phyloP scores from a whole-genome alignment of 164 flowering plant species.

The Magnolia officinalis region DNA sequence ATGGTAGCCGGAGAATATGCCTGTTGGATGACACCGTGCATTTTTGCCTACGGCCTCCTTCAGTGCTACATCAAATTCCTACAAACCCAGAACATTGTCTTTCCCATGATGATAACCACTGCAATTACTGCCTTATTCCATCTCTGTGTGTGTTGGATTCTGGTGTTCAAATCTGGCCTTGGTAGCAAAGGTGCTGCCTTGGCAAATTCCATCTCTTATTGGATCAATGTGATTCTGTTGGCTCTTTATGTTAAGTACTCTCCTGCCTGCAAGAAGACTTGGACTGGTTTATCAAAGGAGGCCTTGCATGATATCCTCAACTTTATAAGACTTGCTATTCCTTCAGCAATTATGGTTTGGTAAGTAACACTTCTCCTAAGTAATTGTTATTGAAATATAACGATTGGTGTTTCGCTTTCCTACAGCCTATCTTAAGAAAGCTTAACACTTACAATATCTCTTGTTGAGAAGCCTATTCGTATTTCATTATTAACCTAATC shows the following conservation, averaged over 20 bases:
- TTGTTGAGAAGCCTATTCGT: no score
- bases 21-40: constrained; percentile 20
- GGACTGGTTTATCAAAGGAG: constrained; percentile 20
- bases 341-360: constrained; percentile 21
- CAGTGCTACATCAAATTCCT: constrained; percentile 18
- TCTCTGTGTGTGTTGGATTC: constrained; percentile 12
- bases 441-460: no score
- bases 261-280: constrained; percentile 19
- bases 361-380: neutral
- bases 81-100: constrained; percentile 22
- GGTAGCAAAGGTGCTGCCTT: constrained; percentile 23
- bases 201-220: constrained; percentile 19
- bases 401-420: neutral
- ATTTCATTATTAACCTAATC: no score
- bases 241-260: constrained; percentile 17
- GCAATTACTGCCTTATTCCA: constrained; percentile 17
- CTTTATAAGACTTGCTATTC: constrained; percentile 16
- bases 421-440: no score
- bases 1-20: constrained; percentile 14
- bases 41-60: constrained; percentile 16
- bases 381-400: neutral
- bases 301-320: constrained; percentile 7
- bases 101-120: constrained; percentile 19
- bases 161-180: constrained; percentile 16
- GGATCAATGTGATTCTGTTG: constrained; percentile 15